Evolutionary conservation across 805 yeast genomes (phyloP), one percentile per base, ranked within the genome.

Genomic region (Suhomyces faveliae): DNA sequence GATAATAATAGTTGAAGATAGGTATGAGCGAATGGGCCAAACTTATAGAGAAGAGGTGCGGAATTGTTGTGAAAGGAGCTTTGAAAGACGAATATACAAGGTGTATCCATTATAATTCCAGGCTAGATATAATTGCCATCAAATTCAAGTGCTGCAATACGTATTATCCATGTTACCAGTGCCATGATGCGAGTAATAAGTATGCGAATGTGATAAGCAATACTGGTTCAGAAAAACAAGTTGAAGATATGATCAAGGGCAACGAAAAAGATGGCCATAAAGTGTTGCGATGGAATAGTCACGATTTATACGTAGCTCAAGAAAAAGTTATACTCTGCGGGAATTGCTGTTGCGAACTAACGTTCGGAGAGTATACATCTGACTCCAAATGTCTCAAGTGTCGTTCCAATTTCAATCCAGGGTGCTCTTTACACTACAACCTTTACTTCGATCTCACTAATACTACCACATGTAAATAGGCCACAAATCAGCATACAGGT

Each of bases 161-260:
- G 12, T 73, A 63, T 48, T 73, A 59, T 50, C 74, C 76, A 2
- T 73, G 77, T 55, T 68, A 56, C 54, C 49, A 68, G 51, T 73
- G 77, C 55, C 77, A 73, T 50, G 51, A 51, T 17, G 58, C 55
- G 25, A 43, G 37, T 24, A 35, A 50, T 5, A 15, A 15, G 9
- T 33, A 20, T 33, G 37, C 8, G 37, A 20, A 33, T 15, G 37
- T 17, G 37, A 17, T 3, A 17, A 33, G 21, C 5, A 33, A 3
- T 24, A 24, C 27, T 24, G 27, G 10, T 15, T n/a, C 64, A 58
- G 37, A 33, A 9, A 33, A 10, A 6, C 17, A 15, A 33, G 3
- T 9, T 15, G 20, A 33, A 6, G 13, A 25, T 27, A n/a, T 13
- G 5, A 15, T 15, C 6, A 9, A 15, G 19, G 15, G n/a, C 20